Evolutionary conservation across 2,329 filamentous ascomycete genomes (phyloP), one percentile per base, ranked within the genome.

Genomic region (Beauveria asiatica): DNA sequence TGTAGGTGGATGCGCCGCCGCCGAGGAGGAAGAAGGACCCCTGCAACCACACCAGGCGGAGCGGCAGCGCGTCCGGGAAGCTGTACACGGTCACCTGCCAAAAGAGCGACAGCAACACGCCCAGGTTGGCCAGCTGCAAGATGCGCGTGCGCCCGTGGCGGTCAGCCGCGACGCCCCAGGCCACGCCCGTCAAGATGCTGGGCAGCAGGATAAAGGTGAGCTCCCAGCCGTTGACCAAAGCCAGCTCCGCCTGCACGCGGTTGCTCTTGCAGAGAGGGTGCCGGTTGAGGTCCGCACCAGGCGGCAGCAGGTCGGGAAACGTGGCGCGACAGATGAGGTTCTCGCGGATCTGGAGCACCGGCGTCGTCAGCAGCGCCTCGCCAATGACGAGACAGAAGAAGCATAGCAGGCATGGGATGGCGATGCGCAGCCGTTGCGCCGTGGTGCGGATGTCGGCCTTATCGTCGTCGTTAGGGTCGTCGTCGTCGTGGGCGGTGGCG

Each of bases 101-200:
- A 9, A 64, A 23, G 3, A 61, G 50, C 9, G 33, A n/a, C n/a
- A 41, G 33, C 45, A 57, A 5, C 45, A 64, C 52, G 11, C 65
- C 65, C 1, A 64, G 11, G 16, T 64, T 21, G 19, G 62, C 63
- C n/a, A 65, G 62, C 10, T 59, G 56, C 17, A 66, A 59, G 7
- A 67, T 59, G 5, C 57, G 46, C 41, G 58, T 58, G 21, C 62
- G 61, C 16, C 63, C 65, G 49, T 64, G 62, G 23, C 50, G 56
- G 58, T 67, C 65, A 13, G 65, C 63, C 2, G 61, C 59, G n/a
- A 67, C 25, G n/a, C 64, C 64, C 56, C 63, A 66, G 21, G 64
- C 63, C 19, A 67, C 61, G 6, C 62, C 61, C 39, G 64, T 65
- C 5, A 67, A 48, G 8, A 66, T 52, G 30, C 62, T 61, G n/a